Percentiles rank a stretch among this genome's conserved stretches.
phyloP scores from a whole-genome alignment of 2,329 filamentous ascomycete genomes.

The Blumeria graminis region DNA sequence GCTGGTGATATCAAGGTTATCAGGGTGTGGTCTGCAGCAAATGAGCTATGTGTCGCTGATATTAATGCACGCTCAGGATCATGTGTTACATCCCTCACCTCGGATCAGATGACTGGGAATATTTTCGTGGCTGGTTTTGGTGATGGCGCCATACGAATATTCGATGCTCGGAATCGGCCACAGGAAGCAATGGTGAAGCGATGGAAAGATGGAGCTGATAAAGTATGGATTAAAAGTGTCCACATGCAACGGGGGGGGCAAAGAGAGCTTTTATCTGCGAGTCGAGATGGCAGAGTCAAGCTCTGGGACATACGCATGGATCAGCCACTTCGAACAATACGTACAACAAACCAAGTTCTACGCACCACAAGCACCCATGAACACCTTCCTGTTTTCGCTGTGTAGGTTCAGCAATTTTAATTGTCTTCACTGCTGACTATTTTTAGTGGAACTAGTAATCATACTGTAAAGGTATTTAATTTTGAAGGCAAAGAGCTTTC shows the following conservation, averaged over 20 bases:
- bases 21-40: conserved; percentile 82
- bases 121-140: conserved; percentile 92
- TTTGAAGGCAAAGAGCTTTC: conserved; percentile 60
- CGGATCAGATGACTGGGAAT: conserved; percentile 92
- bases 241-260: conserved; percentile 93
- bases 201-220: conserved; percentile 57
- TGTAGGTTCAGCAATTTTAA: conserved; percentile 33
- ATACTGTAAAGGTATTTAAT: conserved; percentile 82
- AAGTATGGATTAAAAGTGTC: conserved; percentile 85
- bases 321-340: conserved; percentile 45
- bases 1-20: conserved; percentile 92
- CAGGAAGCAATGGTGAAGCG: conserved; percentile 85
- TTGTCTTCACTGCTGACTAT: conserved; percentile 8
- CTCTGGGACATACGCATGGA: conserved; percentile 92
- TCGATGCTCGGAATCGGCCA: conserved; percentile 65
- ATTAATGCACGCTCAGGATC: conserved; percentile 86
- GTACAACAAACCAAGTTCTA: conserved; percentile 52
- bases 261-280: conserved; percentile 72
- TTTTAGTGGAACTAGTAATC: conserved; percentile 59
- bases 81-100: conserved; percentile 86
- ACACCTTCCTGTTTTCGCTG: conserved; percentile 83
- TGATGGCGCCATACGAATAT: conserved; percentile 81
- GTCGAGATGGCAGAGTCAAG: conserved; percentile 77
- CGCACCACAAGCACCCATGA: conserved; percentile 83
- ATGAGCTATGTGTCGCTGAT: conserved; percentile 79